Evolutionary conservation across 371 early-diverging fungal species (phyloP).

Genomic region (Mucor plumbeus): DNA sequence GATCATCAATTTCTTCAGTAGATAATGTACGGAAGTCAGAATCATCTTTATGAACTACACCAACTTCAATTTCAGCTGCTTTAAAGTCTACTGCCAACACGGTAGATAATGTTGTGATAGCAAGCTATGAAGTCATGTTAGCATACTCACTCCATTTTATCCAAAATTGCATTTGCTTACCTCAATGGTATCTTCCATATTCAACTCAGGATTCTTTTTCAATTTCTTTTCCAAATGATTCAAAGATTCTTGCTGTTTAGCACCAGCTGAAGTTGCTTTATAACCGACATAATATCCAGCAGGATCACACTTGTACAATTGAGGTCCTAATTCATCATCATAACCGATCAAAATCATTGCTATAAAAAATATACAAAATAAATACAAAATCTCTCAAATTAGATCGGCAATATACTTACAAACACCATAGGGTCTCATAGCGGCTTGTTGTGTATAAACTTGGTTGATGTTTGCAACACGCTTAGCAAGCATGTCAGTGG

Average conservation of each 20-base stretch:
- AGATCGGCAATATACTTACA: conserved; percentile 62
- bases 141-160: not conserved
- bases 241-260: conserved; percentile 96
- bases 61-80: conserved; percentile 93
- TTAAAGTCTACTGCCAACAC: conserved; percentile 95
- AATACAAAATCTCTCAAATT: not conserved
- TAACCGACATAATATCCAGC: conserved; percentile 98
- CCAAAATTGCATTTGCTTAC: conserved; percentile 45
- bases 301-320: conserved; percentile 97
- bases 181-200: conserved; percentile 91
- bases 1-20: conserved; percentile 88
- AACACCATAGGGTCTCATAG: conserved; percentile 97
- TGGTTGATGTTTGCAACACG: conserved; percentile 97
- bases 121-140: conserved; percentile 62
- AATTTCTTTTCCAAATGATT: conserved; percentile 97
- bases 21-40: conserved; percentile 83
- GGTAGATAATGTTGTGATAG: conserved; percentile 92
- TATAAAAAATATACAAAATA: conserved; percentile 23
- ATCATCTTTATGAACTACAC: conserved; percentile 78
- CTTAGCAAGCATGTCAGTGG: conserved; percentile 96
- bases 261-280: conserved; percentile 96
- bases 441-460: conserved; percentile 98
- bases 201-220: conserved; percentile 84
- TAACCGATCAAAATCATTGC: conserved; percentile 96
- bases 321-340: conserved; percentile 96